A percentile compares a stretch with the other conserved stretches of the same genome.
Evolutionary conservation across 352 stramenopile genomes (phyloP).

Genomic region (Globisporangium nunn): DNA sequence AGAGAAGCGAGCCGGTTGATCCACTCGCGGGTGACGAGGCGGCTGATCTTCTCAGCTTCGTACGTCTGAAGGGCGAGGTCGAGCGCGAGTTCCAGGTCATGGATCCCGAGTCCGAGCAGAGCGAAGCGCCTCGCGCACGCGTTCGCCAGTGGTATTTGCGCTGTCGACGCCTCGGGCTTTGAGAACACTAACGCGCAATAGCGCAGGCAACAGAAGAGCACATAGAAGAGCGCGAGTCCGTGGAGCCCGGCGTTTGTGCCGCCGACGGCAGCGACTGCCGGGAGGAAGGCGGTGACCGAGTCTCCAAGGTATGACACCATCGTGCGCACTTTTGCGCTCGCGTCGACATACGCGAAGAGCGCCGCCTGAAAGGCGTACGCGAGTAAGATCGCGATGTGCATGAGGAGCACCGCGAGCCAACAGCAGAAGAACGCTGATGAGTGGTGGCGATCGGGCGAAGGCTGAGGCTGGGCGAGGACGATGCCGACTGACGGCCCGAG

Average conservation of each 20-base stretch:
- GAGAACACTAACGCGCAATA: conserved; percentile 3
- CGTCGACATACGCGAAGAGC: conserved; percentile 5
- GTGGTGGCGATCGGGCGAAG: neutral
- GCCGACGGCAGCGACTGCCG: neutral
- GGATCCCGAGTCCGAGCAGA: conserved; percentile 1
- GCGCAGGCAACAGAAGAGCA: conserved; percentile 6
- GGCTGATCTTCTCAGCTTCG: conserved; percentile 11
- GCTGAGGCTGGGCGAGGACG: neutral
- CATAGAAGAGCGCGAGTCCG: neutral
- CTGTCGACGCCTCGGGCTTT: neutral
- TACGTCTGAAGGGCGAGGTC: conserved; percentile 10
- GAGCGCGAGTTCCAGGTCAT: conserved; percentile 7
- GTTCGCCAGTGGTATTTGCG: neutral
- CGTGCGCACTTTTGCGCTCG: neutral
- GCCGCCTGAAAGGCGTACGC: conserved; percentile 2
- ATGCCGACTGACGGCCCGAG: neutral
- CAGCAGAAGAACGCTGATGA: conserved; percentile 4
- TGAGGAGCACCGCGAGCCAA: conserved; percentile 2
- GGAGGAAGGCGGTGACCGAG: conserved; percentile 5
- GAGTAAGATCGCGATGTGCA: conserved; percentile 1
- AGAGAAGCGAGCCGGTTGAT: conserved; percentile 13
- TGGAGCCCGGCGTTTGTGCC: conserved; percentile 2
- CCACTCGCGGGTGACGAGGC: conserved; percentile 11
- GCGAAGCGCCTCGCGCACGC: neutral
- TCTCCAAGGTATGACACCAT: conserved; percentile 2